Conservation (phyloP, 352 stramenopile genomes). For the Globisporangium paroecandrum region DNA sequence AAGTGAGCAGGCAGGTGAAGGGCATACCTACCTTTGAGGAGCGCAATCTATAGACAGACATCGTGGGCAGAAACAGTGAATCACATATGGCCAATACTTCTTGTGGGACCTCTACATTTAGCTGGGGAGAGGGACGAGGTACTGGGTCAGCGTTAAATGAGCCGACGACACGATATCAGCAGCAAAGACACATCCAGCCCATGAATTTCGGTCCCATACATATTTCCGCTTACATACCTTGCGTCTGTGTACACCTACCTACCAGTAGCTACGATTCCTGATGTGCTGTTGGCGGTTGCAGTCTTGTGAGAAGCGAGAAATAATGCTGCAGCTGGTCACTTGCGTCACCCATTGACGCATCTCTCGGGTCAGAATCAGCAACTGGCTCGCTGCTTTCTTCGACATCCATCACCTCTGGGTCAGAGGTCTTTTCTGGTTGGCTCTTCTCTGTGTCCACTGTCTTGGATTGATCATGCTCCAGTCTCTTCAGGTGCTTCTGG, state of each 20-base stretch:
- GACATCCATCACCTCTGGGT: neutral
- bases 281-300: neutral
- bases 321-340: neutral
- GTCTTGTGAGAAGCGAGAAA: neutral
- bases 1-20: no score
- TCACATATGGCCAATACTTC: no score
- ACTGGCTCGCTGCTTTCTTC: neutral
- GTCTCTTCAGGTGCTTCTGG: constrained; percentile 7
- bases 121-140: no score
- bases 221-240: neutral
- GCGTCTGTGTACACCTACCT: neutral
- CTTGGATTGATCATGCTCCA: neutral
- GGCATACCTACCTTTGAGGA: no score
- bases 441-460: neutral
- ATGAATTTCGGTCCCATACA: no score
- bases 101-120: no score
- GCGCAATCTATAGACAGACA: no score
- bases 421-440: neutral
- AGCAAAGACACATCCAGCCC: no score
- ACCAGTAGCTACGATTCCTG: neutral
- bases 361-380: neutral
- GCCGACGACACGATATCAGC: no score
- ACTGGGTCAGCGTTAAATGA: no score
- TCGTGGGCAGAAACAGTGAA: no score
- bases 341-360: neutral